Percentiles rank a stretch among this genome's conserved stretches.
phyloP scores from a whole-genome alignment of 2,329 filamentous ascomycete genomes.

The Pezicula rhizophila region DNA sequence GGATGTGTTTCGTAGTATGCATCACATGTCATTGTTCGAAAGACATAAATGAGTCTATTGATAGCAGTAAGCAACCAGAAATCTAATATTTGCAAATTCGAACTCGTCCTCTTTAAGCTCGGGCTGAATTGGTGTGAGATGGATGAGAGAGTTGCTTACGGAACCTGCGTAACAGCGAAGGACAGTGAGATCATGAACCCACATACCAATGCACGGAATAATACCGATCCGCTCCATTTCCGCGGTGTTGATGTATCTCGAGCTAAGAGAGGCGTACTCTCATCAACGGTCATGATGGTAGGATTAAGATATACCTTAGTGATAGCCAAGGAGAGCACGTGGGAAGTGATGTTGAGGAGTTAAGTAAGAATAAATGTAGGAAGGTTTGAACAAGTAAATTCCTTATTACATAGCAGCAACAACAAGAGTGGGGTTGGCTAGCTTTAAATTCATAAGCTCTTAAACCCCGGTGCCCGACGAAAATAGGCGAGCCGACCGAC shows the following conservation, averaged over 20 bases:
- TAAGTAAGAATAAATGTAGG: no score
- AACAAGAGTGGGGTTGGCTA: no score
- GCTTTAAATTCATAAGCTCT: no score
- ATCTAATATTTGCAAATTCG: background rate
- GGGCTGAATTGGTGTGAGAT: background rate
- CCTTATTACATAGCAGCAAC: no score
- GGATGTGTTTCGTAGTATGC: slow-evolving; percentile 58
- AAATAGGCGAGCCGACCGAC: no score
- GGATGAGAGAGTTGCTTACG: slow-evolving; percentile 14
- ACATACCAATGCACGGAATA: slow-evolving; percentile 46
- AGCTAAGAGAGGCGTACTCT: slow-evolving; percentile 11
- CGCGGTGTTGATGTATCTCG: background rate
- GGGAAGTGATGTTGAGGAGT: no score
- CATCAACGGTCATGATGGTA: background rate
- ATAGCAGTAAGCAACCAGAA: background rate
- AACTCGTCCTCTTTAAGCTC: background rate
- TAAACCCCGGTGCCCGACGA: no score
- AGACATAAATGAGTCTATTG: slow-evolving; percentile 49
- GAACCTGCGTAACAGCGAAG: slow-evolving; percentile 44
- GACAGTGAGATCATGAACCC: slow-evolving; percentile 53
- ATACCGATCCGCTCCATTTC: slow-evolving; percentile 11
- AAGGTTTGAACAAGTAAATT: no score
- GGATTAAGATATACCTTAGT: no score
- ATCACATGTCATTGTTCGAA: slow-evolving; percentile 67
- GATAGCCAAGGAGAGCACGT: no score